A percentile compares a stretch with the other conserved stretches of the same genome.
These are phyloP conservation scores for Globisporangium cylindrosporum DNA, from an alignment of 352 stramenopile species.

Conservation along the genomic window DNA sequence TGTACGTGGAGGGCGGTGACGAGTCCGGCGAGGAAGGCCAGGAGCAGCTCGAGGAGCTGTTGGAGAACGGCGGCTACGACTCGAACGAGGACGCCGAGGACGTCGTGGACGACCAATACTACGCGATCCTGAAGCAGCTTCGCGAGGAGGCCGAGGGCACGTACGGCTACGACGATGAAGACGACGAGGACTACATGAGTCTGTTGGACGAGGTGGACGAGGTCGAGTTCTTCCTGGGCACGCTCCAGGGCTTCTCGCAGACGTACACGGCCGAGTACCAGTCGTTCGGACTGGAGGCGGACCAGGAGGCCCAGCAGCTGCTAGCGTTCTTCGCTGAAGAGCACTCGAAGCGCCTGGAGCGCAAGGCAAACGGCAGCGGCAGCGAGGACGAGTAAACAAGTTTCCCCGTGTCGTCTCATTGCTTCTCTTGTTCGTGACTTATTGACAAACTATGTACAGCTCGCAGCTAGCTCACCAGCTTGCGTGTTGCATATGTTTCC, in stretches of 20 bases:
- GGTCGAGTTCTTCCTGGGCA: slow-evolving; percentile 89
- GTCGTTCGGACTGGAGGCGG: slow-evolving; percentile 55
- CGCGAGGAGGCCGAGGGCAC: slow-evolving; percentile 83
- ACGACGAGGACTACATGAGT: slow-evolving; percentile 92
- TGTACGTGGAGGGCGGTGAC: slow-evolving; percentile 58
- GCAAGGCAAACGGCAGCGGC: slow-evolving; percentile 16
- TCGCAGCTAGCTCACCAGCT: too few relatives aligned
- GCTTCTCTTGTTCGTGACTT: slow-evolving; percentile 6
- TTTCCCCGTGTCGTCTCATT: not conserved
- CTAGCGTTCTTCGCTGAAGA: slow-evolving; percentile 58
- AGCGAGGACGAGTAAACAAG: slow-evolving; percentile 13
- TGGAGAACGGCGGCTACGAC: slow-evolving; percentile 91
- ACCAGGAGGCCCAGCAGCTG: slow-evolving; percentile 53
- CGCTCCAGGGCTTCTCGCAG: slow-evolving; percentile 77
- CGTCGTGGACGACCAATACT: slow-evolving; percentile 92
- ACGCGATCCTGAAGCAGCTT: slow-evolving; percentile 91
- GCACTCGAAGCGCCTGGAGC: slow-evolving; percentile 39
- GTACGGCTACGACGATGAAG: slow-evolving; percentile 78
- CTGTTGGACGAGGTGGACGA: slow-evolving; percentile 93
- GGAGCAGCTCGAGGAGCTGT: slow-evolving; percentile 79
- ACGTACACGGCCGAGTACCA: slow-evolving; percentile 52
- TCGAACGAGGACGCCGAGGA: slow-evolving; percentile 90
- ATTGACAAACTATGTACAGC: slow-evolving; percentile 1
- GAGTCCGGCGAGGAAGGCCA: slow-evolving; percentile 42
- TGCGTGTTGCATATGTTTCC: too few relatives aligned